phyloP scores from a whole-genome alignment of 345 rosid species.

The Reutealis trisperma region DNA sequence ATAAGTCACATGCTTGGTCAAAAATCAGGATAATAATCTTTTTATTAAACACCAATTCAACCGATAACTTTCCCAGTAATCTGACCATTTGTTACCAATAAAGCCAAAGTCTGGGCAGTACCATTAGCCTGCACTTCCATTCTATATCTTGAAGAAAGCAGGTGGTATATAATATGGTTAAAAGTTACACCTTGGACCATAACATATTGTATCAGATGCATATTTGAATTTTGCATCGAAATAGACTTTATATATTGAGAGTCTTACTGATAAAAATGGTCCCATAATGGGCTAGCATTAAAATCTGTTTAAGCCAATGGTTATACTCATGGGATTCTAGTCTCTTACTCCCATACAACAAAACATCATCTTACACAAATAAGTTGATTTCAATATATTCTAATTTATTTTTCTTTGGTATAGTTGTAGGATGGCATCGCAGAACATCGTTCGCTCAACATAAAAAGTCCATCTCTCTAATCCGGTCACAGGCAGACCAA shows the following conservation, averaged over 20 bases:
- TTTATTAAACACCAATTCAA: constrained; percentile 1
- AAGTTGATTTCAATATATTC: not conserved
- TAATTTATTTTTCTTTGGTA: no score
- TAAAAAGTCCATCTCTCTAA: no score
- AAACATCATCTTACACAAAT: not conserved
- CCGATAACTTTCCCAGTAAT: not conserved
- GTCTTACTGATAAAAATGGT: not conserved
- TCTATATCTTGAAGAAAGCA: not conserved
- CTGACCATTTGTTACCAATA: not conserved
- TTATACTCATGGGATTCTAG: not conserved
- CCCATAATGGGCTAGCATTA: not conserved
- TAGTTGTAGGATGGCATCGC: no score
- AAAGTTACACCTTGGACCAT: not conserved
- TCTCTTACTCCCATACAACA: not conserved
- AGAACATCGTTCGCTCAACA: no score
- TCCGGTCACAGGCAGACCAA: no score
- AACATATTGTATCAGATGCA: not conserved
- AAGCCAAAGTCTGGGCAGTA: not conserved
- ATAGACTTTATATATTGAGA: not conserved
- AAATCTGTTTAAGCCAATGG: not conserved
- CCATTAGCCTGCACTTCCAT: not conserved
- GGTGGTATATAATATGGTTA: not conserved
- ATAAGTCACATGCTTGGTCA: not conserved
- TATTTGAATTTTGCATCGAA: not conserved
- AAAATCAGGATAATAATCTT: not conserved